Base-by-base conservation (phyloP, 441 rosid species). In the Gossypium armourianum region DNA sequence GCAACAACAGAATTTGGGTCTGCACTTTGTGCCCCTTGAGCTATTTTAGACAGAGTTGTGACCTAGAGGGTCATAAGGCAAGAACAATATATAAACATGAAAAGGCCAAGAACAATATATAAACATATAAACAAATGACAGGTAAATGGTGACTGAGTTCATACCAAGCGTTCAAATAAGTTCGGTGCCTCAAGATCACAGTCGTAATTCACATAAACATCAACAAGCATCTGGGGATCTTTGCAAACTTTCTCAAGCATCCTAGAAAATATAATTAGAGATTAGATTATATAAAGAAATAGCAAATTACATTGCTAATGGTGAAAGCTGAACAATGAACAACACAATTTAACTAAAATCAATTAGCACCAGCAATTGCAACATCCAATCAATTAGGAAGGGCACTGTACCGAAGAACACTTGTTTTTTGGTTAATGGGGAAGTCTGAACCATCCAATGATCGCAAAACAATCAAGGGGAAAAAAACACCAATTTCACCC, bases 141-240 rank as follows among this genome's bases (percentile, higher is more conserved):
- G 50, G 26, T 32, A 69, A 58, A 70, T 58, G 73, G 58, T 57
- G 75, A 20, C 49, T 23, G 57, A 72, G 75, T 70, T 54, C 54
- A 50, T 81, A 96, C 99, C 98, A 88, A 84, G 85, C 97, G 96
- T 81, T 96, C 98, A 87, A 96, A 96, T 84, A 96, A 87, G 84
- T 96, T 96, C 0, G 99, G 93, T 65, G 98, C 96, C 86, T 93
- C 96, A 72, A 91, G 90, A 90, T 93, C 99, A 77, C 99, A 96
- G 70, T 96, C 99, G 78, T 96, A 93, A 78, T 93, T 96, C 78
- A 93, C 97, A 86, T 85, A 96, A 60, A 96, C 87, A 84, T 96
- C 99, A 77, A 93, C 96, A 79, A 96, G 99, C 96, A 91, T 88
- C 79, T 96, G 99, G 71, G 99, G 86, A 85, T 96, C 97, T 78